Conservation (phyloP, 176 grass and related monocot genomes). For the Musa itinerans region DNA sequence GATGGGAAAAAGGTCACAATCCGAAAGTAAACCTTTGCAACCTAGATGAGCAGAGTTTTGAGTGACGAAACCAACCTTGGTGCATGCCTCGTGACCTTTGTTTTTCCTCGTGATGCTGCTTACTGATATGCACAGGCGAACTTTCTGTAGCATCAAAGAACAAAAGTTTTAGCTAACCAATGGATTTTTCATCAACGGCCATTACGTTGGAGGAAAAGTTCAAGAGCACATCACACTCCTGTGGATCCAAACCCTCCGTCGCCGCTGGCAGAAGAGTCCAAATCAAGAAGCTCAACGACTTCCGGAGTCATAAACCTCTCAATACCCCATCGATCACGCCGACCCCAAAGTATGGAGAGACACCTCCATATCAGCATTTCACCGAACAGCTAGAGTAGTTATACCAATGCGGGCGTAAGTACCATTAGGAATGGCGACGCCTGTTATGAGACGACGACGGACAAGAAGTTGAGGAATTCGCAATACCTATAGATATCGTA, state of each 20-base stretch:
- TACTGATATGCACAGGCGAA: no score
- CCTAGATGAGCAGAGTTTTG: no score
- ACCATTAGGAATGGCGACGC: slow-evolving; percentile 66
- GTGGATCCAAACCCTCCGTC: slow-evolving; percentile 80
- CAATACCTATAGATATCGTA: slow-evolving; percentile 83
- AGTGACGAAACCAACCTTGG: no score
- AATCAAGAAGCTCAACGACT: slow-evolving; percentile 72
- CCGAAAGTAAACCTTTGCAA: no score
- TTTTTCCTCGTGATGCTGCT: no score
- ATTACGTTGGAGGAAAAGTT: neutral
- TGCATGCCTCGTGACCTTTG: no score
- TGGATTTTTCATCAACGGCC: neutral
- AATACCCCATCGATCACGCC: slow-evolving; percentile 75
- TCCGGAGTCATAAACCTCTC: slow-evolving; percentile 59
- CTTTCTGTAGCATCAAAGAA: no score
- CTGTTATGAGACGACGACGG: neutral
- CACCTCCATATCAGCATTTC: neutral
- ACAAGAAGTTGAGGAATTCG: neutral
- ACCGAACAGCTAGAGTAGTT: slow-evolving; percentile 18
- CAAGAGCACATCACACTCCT: slow-evolving; percentile 33
- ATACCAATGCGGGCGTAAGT: slow-evolving; percentile 86
- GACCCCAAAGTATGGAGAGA: slow-evolving; percentile 67
- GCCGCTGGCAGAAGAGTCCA: slow-evolving; percentile 57
- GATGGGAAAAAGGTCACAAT: no score
- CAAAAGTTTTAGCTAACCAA: no score